A percentile compares a stretch with the other conserved stretches of the same genome.
Evolutionary conservation across 257 asterid species (phyloP).

Genomic region (Nicotiana noctiflora): DNA sequence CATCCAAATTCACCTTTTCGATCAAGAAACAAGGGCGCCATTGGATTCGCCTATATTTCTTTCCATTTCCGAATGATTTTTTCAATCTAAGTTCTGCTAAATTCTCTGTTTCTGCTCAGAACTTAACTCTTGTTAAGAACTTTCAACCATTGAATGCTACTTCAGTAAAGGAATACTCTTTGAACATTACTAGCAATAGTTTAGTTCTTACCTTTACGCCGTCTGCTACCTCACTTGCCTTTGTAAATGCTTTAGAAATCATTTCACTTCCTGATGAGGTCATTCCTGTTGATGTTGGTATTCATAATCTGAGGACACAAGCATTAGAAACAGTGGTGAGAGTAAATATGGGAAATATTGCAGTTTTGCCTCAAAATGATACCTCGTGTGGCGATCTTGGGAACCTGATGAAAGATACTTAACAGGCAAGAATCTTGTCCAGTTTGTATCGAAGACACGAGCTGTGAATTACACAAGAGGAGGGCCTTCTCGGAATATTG

Average conservation of each 20-base stretch:
- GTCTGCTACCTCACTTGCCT: constrained; percentile 25
- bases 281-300: constrained; percentile 20
- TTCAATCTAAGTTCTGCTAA: constrained; percentile 21
- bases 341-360: constrained; percentile 33
- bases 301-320: constrained; percentile 12
- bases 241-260: constrained; percentile 32
- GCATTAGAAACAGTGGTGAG: constrained; percentile 31
- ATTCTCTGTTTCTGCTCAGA: constrained; percentile 30
- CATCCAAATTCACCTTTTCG: constrained; percentile 18
- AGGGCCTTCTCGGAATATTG: constrained; percentile 18
- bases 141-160: constrained; percentile 21
- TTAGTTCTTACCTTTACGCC: constrained; percentile 28
- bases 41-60: constrained; percentile 34
- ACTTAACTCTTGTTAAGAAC: constrained; percentile 26
- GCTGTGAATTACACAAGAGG: constrained; percentile 24
- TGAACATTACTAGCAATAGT: constrained; percentile 17
- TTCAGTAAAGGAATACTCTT: constrained; percentile 26
- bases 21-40: constrained; percentile 29
- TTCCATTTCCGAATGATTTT: constrained; percentile 15
- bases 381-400: constrained; percentile 34
- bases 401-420: constrained; percentile 18
- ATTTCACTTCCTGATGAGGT: constrained; percentile 31
- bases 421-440: constrained; percentile 5
- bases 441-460: background rate
- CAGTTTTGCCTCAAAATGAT: constrained; percentile 29